Evolutionary conservation across 2,329 filamentous ascomycete genomes (phyloP).

Genomic region (Aspergillus sp.): DNA sequence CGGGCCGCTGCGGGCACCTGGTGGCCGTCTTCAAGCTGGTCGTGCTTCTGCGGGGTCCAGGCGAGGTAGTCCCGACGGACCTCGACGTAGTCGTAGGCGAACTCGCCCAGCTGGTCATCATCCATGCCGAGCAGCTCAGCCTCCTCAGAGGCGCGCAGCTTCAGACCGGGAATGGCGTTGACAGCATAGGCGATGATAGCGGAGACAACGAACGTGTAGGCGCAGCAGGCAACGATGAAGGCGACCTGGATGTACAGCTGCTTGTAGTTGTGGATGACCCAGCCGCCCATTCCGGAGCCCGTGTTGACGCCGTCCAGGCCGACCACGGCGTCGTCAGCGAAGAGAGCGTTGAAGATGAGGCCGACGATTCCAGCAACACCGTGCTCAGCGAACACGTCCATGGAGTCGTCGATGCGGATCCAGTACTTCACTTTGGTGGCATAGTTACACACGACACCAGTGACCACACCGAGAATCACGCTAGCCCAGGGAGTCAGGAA

Average conservation of each 20-base stretch:
- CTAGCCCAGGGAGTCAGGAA: slow-evolving; percentile 69
- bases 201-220: slow-evolving; percentile 65
- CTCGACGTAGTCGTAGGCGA: slow-evolving; percentile 53
- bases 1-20: slow-evolving; percentile 57
- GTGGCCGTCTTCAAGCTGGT: slow-evolving; percentile 47
- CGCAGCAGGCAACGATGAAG: slow-evolving; percentile 62
- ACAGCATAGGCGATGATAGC: slow-evolving; percentile 68
- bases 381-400: slow-evolving; percentile 91
- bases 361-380: slow-evolving; percentile 79
- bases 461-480: slow-evolving; percentile 59
- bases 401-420: slow-evolving; percentile 79
- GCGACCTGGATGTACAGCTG: slow-evolving; percentile 71
- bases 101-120: slow-evolving; percentile 51
- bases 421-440: slow-evolving; percentile 77
- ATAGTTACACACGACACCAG: slow-evolving; percentile 74
- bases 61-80: slow-evolving; percentile 51
- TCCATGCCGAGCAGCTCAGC: slow-evolving; percentile 66
- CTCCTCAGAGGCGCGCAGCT: slow-evolving; percentile 64
- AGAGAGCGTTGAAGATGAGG: slow-evolving; percentile 73
- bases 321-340: slow-evolving; percentile 72
- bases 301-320: slow-evolving; percentile 66
- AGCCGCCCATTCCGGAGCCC: slow-evolving; percentile 55
- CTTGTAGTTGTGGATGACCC: slow-evolving; percentile 68
- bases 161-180: slow-evolving; percentile 68
- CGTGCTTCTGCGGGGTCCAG: slow-evolving; percentile 47